Evolutionary conservation across 495 filamentous ascomycete genomes (phyloP).

Genomic region (Daldinia childiae): DNA sequence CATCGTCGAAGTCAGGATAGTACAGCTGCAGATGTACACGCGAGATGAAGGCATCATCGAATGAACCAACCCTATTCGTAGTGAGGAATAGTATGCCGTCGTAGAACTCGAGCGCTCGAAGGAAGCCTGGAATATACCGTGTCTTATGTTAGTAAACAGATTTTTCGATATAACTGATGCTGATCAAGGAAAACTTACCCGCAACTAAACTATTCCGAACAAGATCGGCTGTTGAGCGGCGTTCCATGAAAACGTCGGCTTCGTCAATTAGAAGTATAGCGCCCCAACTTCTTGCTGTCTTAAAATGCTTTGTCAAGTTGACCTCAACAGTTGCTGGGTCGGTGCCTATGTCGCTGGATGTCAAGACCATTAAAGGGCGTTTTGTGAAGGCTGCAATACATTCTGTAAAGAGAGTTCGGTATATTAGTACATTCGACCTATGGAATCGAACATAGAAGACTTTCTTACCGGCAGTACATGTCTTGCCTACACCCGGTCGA

Average conservation of each 20-base stretch:
- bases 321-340: too few species aligned
- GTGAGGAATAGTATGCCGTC: constrained; percentile 67
- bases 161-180: not conserved
- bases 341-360: too few species aligned
- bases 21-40: too few species aligned
- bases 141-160: not conserved
- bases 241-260: constrained; percentile 48
- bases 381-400: too few species aligned
- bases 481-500: too few species aligned
- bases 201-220: constrained; percentile 6
- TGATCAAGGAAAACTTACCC: not conserved
- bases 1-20: too few species aligned
- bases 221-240: not conserved
- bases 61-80: constrained; percentile 60
- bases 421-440: too few species aligned
- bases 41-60: too few species aligned
- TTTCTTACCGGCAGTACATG: too few species aligned
- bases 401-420: too few species aligned
- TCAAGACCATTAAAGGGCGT: too few species aligned
- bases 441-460: too few species aligned
- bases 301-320: not conserved
- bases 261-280: constrained; percentile 52
- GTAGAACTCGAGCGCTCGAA: constrained; percentile 68
- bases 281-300: constrained; percentile 13
- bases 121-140: constrained; percentile 47